Conservation (phyloP, 805 yeast species). For the Debaryomyces prosopidis region DNA sequence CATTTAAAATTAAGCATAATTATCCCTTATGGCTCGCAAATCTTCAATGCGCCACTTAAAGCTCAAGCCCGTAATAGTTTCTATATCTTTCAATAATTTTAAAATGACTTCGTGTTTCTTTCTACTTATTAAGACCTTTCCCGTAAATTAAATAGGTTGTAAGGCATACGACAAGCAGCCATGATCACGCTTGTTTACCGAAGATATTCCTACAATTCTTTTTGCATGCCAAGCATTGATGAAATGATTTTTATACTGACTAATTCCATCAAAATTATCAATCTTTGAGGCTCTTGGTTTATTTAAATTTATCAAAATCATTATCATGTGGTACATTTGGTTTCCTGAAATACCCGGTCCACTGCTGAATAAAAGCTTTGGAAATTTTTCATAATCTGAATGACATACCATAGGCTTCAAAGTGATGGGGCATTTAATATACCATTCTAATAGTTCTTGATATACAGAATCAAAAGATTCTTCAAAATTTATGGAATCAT, state of each 20-base stretch:
- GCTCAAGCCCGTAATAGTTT: constrained; percentile 24
- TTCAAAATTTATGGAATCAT: not conserved
- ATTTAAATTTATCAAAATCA: constrained; percentile 3
- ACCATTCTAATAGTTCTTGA: constrained; percentile 4
- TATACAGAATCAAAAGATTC: not conserved
- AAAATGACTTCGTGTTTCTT: constrained; percentile 20
- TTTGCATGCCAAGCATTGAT: constrained; percentile 5
- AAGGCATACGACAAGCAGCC: constrained; percentile 22
- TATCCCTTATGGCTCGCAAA: constrained; percentile 22
- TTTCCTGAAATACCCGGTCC: constrained; percentile 3
- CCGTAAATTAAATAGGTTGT: constrained; percentile 25
- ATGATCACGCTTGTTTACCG: constrained; percentile 13
- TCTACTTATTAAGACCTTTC: constrained; percentile 17
- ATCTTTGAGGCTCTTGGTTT: constrained; percentile 2
- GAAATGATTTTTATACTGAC: constrained; percentile 1
- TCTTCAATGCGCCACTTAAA: constrained; percentile 23
- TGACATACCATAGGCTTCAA: constrained; percentile 4
- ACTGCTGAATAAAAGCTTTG: constrained; percentile 2
- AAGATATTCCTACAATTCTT: constrained; percentile 2
- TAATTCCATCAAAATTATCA: constrained; percentile 1
- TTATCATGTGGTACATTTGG: constrained; percentile 4
- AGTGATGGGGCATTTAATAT: constrained; percentile 1
- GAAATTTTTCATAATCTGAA: constrained; percentile 5
- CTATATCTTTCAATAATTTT: constrained; percentile 20
- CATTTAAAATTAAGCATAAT: constrained; percentile 6